These are phyloP conservation scores for Penicillium silybi DNA, from an alignment of 495 filamentous ascomycete genomes.

Conservation along the genomic window DNA sequence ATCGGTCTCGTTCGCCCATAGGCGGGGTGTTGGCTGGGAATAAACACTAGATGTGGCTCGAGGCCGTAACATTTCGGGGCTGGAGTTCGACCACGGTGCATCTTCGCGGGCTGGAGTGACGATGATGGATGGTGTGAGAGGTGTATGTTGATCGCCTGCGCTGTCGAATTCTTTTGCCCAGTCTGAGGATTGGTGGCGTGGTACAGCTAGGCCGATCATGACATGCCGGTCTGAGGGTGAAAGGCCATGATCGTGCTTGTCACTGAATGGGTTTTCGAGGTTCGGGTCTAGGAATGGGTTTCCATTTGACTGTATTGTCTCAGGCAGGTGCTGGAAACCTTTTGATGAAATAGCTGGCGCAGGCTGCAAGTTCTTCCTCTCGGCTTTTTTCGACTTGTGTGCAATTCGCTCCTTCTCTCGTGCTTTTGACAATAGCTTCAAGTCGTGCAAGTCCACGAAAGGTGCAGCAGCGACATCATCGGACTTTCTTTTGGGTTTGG, in stretches of 20 bases:
- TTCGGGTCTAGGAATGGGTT: slow-evolving; percentile 16
- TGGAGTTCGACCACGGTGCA: slow-evolving; percentile 51
- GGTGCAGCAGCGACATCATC: slow-evolving; percentile 8
- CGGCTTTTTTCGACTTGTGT: slow-evolving; percentile 12
- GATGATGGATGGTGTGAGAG: slow-evolving; percentile 56
- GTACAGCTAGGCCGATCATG: slow-evolving; percentile 73
- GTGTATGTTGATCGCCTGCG: slow-evolving; percentile 27
- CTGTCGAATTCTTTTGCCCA: slow-evolving; percentile 29
- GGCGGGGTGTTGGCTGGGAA: slow-evolving; percentile 52
- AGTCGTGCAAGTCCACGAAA: slow-evolving; percentile 39
- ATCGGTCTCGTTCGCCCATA: slow-evolving; percentile 20
- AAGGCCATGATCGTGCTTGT: slow-evolving; percentile 48
- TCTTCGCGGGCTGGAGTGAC: slow-evolving; percentile 63
- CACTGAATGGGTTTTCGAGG: slow-evolving; percentile 14
- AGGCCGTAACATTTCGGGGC: slow-evolving; percentile 25
- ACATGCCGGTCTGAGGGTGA: slow-evolving; percentile 75
- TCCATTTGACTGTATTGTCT: slow-evolving; percentile 6
- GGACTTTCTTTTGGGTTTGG: slow-evolving; percentile 1
- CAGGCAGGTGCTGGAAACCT: slow-evolving; percentile 13
- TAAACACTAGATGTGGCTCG: slow-evolving; percentile 63
- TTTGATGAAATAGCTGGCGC: not conserved
- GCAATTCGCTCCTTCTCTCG: slow-evolving; percentile 34
- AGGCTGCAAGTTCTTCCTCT: not conserved
- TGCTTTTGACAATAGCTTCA: slow-evolving; percentile 35
- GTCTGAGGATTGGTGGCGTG: slow-evolving; percentile 52